Base-by-base conservation (phyloP, 371 early-diverging fungal species). In the Lichtheimia ramosa region DNA sequence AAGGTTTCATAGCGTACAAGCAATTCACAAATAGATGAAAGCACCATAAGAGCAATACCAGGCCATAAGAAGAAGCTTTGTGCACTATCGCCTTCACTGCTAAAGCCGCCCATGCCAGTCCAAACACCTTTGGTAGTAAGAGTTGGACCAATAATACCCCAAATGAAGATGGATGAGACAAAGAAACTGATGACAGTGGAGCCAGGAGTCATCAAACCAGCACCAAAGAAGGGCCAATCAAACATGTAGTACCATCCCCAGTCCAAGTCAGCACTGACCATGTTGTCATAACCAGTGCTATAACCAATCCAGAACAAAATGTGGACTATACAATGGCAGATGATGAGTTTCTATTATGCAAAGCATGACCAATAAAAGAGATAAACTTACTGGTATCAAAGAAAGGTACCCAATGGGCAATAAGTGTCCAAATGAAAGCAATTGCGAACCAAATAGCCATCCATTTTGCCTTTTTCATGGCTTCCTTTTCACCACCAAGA, bases 21-120 rank as follows among this genome's bases (percentile, higher is more conserved):
- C 28, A 89, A 70, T 73, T 89, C 89, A 14, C 86, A 67, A 59
- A 89, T 84, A n/a, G 86, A 74, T 43, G 85, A 67, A 34, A 82
- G 68, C 43, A 87, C 78, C 88, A 91, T 88, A 40, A 89, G 73
- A 8, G 85, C 82, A 65, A 91, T 85, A 70, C 91, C 91, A n/a
- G 89, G 88, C 90, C 87, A 86, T 27, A 86, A 64, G 70, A 80
- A 83, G 84, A 84, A 84, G 14, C 69, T 73, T 52, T 83, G 79
- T 15, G 75, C 77, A 40, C 76, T 74, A 8, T 68, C 70, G 42
- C 74, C 74, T 5, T 48, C 56, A 4, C 20, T 8, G 8, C 53
- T 63, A 64, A 83, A 81, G 46, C 83, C 80, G 41, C 56, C 63
- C 8, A 63, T 40, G 2, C 60, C 63, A 28, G 63, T 62, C 63